A percentile compares a stretch with the other conserved stretches of the same genome.
Conservation (phyloP, 164 flowering plant genomes). For the Cinnamomum chago region DNA sequence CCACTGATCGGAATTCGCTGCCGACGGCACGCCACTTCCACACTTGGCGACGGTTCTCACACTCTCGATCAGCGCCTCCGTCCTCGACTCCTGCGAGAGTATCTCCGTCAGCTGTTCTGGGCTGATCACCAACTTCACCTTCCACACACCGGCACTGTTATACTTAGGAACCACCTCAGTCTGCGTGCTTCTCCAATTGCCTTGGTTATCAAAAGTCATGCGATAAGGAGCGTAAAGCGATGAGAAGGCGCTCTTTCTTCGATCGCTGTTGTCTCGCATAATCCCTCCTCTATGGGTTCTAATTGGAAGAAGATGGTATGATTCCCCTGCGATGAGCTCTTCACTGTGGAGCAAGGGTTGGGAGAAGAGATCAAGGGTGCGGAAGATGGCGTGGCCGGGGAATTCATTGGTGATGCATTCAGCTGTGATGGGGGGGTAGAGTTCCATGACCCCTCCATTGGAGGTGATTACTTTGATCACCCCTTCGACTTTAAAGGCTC, state of each 20-base stretch:
- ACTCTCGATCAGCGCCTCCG: slow-evolving; percentile 70
- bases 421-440: slow-evolving; percentile 51
- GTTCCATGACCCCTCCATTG: slow-evolving; percentile 83
- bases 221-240: slow-evolving; percentile 46
- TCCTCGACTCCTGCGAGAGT: slow-evolving; percentile 51
- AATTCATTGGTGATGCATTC: slow-evolving; percentile 62
- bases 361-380: slow-evolving; percentile 47
- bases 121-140: slow-evolving; percentile 82
- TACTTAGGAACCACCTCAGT: slow-evolving; percentile 34
- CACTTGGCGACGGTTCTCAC: slow-evolving; percentile 81
- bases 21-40: slow-evolving; percentile 32
- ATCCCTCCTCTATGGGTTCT: slow-evolving; percentile 9
- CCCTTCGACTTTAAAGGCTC: slow-evolving; percentile 29
- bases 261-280: slow-evolving; percentile 25
- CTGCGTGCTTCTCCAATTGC: slow-evolving; percentile 39
- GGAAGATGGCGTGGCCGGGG: slow-evolving; percentile 68
- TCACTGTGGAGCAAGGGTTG: slow-evolving; percentile 53
- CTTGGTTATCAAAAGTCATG: slow-evolving; percentile 63
- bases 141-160: slow-evolving; percentile 56
- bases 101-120: slow-evolving; percentile 69
- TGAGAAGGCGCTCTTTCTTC: background rate
- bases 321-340: slow-evolving; percentile 46
- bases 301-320: slow-evolving; percentile 68
- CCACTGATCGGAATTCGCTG: slow-evolving; percentile 62
- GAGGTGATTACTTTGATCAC: slow-evolving; percentile 55